These are phyloP conservation scores for Halophytophthora polymorphica DNA, from an alignment of 352 stramenopile species.

Conservation along the genomic window DNA sequence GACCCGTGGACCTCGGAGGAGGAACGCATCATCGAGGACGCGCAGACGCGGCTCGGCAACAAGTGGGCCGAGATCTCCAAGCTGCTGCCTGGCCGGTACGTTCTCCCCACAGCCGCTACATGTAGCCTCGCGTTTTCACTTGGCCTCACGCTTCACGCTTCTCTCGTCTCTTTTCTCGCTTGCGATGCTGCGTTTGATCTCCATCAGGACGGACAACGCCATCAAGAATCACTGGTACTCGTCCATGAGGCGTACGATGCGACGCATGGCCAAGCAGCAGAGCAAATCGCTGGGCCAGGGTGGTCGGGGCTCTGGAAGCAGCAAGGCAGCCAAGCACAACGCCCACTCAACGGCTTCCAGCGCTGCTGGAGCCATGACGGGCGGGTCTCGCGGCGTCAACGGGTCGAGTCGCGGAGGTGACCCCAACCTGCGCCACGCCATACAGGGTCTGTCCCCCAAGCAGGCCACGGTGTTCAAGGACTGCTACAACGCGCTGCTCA, in stretches of 20 bases:
- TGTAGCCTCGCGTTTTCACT: too few species aligned
- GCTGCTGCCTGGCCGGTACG: slow-evolving; percentile 88
- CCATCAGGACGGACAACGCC: slow-evolving; percentile 75
- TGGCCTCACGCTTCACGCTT: background rate
- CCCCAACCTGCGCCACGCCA: slow-evolving; percentile 27
- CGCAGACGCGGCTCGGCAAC: slow-evolving; percentile 92
- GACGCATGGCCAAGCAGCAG: slow-evolving; percentile 84
- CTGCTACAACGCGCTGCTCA: slow-evolving; percentile 70
- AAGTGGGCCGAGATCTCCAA: slow-evolving; percentile 99
- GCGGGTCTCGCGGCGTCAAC: slow-evolving; percentile 27
- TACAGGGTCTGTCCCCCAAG: slow-evolving; percentile 51
- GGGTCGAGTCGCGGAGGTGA: slow-evolving; percentile 16
- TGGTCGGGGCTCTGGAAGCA: slow-evolving; percentile 7
- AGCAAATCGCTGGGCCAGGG: slow-evolving; percentile 58
- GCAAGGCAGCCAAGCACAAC: slow-evolving; percentile 27
- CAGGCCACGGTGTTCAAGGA: slow-evolving; percentile 70
- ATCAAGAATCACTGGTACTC: slow-evolving; percentile 92
- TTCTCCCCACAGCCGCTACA: too few species aligned
- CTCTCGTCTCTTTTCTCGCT: slow-evolving; percentile 1
- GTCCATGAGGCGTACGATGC: slow-evolving; percentile 90
- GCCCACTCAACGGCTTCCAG: slow-evolving; percentile 20
- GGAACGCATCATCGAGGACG: slow-evolving; percentile 89
- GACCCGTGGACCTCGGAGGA: slow-evolving; percentile 88
- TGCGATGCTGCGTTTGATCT: slow-evolving; percentile 3
- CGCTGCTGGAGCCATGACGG: slow-evolving; percentile 18